A percentile compares a stretch with the other conserved stretches of the same genome.
Conservation (phyloP, 257 asterid species). For the Solanum sejunctum region DNA sequence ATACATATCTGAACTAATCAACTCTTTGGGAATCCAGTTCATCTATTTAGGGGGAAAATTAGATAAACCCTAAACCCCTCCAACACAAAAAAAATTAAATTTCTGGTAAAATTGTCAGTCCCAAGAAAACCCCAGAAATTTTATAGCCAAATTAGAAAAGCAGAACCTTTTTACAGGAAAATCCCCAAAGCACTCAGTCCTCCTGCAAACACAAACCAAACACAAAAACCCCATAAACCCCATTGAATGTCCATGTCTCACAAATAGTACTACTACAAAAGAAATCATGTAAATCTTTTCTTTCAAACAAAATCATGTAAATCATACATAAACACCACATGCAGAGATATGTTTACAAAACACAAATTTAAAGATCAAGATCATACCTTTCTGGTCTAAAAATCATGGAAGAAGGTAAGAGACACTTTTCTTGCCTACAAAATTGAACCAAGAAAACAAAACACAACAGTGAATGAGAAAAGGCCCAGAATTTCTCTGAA, state of each 20-base stretch:
- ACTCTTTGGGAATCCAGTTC: not conserved
- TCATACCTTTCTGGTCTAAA: constrained; percentile 15
- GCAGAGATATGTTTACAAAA: not conserved
- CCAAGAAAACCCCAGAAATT: constrained; percentile 2
- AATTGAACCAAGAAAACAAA: not conserved
- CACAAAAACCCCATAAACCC: constrained; percentile 3
- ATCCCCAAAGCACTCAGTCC: constrained; percentile 4
- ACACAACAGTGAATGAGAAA: not conserved
- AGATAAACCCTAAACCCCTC: not conserved
- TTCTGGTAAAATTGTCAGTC: not conserved
- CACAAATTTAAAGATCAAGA: not conserved
- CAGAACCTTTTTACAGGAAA: not conserved
- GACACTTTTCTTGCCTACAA: not conserved
- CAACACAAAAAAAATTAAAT: not conserved
- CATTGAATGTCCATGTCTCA: not conserved
- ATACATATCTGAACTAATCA: not conserved
- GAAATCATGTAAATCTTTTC: not conserved
- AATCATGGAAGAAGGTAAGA: constrained; percentile 11
- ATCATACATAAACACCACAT: not conserved
- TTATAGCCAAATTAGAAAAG: not conserved
- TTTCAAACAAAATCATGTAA: not conserved
- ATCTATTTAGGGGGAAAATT: not conserved
- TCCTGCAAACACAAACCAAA: not conserved
- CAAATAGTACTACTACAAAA: not conserved
- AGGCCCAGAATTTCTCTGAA: not conserved